Base-by-base conservation (phyloP, 73 alveolate species). In the Paramecium caudatum region DNA sequence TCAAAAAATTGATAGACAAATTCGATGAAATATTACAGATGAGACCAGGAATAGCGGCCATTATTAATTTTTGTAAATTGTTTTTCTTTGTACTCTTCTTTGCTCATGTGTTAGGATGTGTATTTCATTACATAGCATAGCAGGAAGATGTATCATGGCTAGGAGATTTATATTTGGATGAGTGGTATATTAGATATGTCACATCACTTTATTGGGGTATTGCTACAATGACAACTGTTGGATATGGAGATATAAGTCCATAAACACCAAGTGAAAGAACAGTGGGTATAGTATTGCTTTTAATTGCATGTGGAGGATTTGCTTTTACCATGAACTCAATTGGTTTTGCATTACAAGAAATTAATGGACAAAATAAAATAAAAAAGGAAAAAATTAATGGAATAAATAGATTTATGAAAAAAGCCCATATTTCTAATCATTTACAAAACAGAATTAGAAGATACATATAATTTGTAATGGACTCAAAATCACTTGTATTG, bases 191-290 rank as follows among this genome's bases (percentile, higher is more conserved):
- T 16, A 32, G 50, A 25, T 96, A 96, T 91, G 61, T 96, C 0
- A 50, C 95, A 9, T 16, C 96, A 8, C 30, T 95, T 4, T 96
- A 95, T 91, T 96, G 96, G 95, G 95, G 97, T 3, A 90, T 92
- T 48, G 81, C 96, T 12, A 96, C 99, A 4, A 96, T 96, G 97
- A 92, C 98, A 5, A 94, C 98, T 13, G 95, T 96, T 4, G 99
- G 99, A 0, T 96, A 96, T 93, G 99, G 99, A 37, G 99, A 96
- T 83, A 95, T 96, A 12, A 62, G 17, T 45, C 99, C 99, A 4
- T 83, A 61, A 10, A 94, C 97, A 12, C 48, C 74, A 1, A 34
- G 61, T 33, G 99, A 96, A 82, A 94, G 82, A 48, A 34, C 92
- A 1, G 94, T 84, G 48, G 97, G 93, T 16, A 95, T 94, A 47